Evolutionary conservation across 768 basidiomycete genomes (phyloP).

Genomic region (Lyophyllum decastes): DNA sequence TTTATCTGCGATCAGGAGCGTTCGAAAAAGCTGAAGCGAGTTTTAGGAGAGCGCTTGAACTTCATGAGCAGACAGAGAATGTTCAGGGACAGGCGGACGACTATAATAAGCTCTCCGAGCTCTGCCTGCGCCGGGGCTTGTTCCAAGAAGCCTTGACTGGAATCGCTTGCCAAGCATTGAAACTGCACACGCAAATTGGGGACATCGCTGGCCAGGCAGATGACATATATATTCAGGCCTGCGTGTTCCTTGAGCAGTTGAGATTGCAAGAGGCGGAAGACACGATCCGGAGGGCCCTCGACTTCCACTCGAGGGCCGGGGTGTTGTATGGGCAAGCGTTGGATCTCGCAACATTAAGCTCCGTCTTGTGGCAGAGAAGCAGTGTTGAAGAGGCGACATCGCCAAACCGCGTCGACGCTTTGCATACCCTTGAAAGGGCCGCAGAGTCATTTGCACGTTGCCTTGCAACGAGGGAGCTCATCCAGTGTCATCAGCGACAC

Average conservation of each 20-base stretch:
- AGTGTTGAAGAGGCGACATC: conserved; percentile 1
- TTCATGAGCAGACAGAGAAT: conserved; percentile 16
- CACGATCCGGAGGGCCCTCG: conserved; percentile 19
- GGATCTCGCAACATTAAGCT: conserved; percentile 22
- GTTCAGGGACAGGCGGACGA: conserved; percentile 23
- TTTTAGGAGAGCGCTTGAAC: conserved; percentile 10
- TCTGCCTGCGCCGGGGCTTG: conserved; percentile 8
- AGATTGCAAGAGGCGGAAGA: conserved; percentile 21
- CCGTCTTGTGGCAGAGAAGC: conserved; percentile 19
- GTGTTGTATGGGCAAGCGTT: conserved; percentile 15
- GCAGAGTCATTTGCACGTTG: not conserved
- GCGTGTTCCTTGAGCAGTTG: conserved; percentile 21
- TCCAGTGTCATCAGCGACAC: not conserved
- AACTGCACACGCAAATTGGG: conserved; percentile 22
- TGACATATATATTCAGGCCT: conserved; percentile 26
- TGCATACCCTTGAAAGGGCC: not conserved
- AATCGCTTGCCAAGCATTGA: conserved; percentile 13
- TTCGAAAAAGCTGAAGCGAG: conserved; percentile 13
- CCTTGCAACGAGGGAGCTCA: not conserved
- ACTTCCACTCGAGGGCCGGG: conserved; percentile 15
- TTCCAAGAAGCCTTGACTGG: conserved; percentile 15
- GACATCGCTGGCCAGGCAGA: conserved; percentile 25
- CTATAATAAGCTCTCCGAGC: conserved; percentile 17
- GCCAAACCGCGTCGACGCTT: not conserved
- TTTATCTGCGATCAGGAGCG: conserved; percentile 6